These are phyloP conservation scores for Sporothrix phasma DNA, from an alignment of 2,329 filamentous ascomycete genomes.

Conservation along the genomic window DNA sequence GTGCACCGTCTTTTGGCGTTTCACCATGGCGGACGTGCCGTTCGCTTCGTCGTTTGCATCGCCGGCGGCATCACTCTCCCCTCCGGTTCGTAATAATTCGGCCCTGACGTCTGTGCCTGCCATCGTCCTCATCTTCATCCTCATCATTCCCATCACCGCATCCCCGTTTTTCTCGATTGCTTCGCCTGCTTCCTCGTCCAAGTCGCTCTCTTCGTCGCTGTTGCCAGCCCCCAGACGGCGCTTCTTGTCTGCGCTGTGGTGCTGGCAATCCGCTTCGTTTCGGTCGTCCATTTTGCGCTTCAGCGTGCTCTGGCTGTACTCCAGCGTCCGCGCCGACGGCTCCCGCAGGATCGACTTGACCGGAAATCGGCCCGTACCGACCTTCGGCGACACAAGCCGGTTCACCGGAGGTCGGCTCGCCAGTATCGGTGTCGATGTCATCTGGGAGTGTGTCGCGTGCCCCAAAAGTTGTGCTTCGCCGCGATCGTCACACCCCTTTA, in stretches of 20 bases:
- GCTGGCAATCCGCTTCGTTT: background rate
- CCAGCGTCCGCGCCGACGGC: background rate
- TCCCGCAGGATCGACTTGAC: constrained; percentile 18
- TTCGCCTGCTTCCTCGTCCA: background rate
- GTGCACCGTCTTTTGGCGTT: constrained; percentile 45
- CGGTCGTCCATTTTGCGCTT: constrained; percentile 16
- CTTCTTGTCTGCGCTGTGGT: constrained; percentile 5
- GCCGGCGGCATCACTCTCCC: background rate
- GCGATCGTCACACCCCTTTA: background rate
- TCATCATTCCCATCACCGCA: background rate
- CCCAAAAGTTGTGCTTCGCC: background rate
- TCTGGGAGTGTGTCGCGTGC: constrained; percentile 3
- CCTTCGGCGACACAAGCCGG: background rate
- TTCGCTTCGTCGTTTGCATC: background rate
- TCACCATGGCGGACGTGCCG: constrained; percentile 30
- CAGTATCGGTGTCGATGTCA: constrained; percentile 11
- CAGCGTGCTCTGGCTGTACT: background rate
- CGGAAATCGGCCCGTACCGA: constrained; percentile 8
- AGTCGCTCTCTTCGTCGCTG: background rate
- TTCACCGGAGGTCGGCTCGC: background rate
- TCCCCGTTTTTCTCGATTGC: too few species aligned
- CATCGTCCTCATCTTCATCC: background rate
- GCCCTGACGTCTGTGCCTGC: background rate
- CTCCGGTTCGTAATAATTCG: background rate
- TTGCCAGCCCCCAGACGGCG: background rate